Evolutionary conservation across 108 stramenopile species (phyloP).

Genomic region (Nitzschia sp.): DNA sequence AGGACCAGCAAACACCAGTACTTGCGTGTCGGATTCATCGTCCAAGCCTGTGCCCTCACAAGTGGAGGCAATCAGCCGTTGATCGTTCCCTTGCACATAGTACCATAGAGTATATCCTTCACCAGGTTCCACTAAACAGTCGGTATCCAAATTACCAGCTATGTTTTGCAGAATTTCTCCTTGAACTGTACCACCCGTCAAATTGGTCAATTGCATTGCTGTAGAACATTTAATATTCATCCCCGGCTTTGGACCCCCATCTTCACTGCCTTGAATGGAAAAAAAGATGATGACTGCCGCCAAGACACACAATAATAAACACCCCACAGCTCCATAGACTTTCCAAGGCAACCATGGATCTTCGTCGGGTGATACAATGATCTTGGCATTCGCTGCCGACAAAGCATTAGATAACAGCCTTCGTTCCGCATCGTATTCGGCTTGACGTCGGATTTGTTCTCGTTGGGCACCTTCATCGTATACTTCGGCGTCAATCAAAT

Average conservation of each 20-base stretch:
- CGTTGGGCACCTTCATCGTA: not conserved
- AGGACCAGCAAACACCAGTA: conserved; percentile 21
- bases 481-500: too few species aligned
- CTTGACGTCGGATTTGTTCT: not conserved
- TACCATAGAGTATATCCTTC: conserved; percentile 25
- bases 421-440: not conserved
- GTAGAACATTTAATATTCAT: not conserved
- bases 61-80: conserved; percentile 10
- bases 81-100: conserved; percentile 8
- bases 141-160: not conserved
- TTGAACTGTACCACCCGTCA: not conserved
- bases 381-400: not conserved
- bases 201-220: conserved; percentile 3
- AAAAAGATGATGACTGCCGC: not conserved
- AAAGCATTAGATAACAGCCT: too few species aligned
- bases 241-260: not conserved
- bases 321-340: not conserved
- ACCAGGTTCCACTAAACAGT: conserved; percentile 6
- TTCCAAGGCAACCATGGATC: too few species aligned
- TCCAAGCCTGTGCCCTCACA: conserved; percentile 2
- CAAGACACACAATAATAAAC: not conserved
- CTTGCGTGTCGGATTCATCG: conserved; percentile 9
- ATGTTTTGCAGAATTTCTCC: conserved; percentile 14
- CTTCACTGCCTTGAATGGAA: not conserved
- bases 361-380: not conserved